Evolutionary conservation across 169 alveolate species (phyloP), one percentile per base, ranked within the genome.

Genomic region (Cryptosporidium baileyi): DNA sequence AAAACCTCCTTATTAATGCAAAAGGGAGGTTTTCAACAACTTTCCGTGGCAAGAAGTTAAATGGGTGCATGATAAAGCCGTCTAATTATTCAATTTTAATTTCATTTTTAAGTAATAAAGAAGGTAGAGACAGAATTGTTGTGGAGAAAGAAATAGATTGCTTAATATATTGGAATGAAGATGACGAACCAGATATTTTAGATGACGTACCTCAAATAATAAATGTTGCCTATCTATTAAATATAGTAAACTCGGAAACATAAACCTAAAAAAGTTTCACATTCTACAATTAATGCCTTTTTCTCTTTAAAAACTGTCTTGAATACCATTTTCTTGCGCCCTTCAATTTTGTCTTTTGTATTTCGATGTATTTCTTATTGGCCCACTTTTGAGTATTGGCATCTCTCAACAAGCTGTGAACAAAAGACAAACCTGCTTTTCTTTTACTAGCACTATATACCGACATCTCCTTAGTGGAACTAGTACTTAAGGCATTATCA

Each of bases 251-350:
- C 6, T 1, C 28, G 11, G 52, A 34, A 7, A 61, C 80, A 32
- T 61, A 61, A 38, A 17, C 15, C 4, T 6, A 19, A 19, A 57
- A 30, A 57, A 0, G n/a, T 13, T 28, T 32, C 1, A 1, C n/a
- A 65, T 47, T 44, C 11, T 28, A 67, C 7, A 45, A 74, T 74
- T 54, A 74, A 59, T 36, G 54, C 28, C 41, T 74, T 17, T 57
- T 74, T 57, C 85, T 51, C 54, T 36, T 74, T 74, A 59, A 52
- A 52, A 74, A 40, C 67, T 74, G 85, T 38, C 15, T 74, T 22
- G 54, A 38, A 74, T 74, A 74, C 85, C 85, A 74, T 40, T 74
- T 74, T 40, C 54, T 74, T 13, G 44, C 85, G 8, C 85, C 85
- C 28, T 74, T 74, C 1, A 40, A 2, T 32, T 36, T 74, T 8